Evolutionary conservation across 208 protist genomes (phyloP).

Genomic region (Wallacemonas sp.): DNA sequence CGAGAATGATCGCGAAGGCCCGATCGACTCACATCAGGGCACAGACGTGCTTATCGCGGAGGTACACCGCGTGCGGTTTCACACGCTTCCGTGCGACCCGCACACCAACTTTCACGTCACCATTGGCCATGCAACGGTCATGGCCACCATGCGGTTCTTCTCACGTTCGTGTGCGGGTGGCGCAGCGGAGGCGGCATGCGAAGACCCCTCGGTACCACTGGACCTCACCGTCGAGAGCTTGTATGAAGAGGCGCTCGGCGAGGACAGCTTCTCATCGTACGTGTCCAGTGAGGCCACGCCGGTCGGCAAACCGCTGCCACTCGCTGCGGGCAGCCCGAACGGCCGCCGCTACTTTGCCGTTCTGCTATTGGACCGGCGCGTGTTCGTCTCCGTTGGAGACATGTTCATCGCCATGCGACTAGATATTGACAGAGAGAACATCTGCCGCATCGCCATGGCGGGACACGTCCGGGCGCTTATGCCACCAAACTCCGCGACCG

Average conservation of each 20-base stretch:
- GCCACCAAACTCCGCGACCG: background rate
- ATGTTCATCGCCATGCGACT: slow-evolving; percentile 70
- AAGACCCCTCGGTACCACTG: slow-evolving; percentile 1
- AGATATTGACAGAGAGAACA: slow-evolving; percentile 62
- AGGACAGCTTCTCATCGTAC: slow-evolving; percentile 25
- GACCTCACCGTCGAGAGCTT: slow-evolving; percentile 31
- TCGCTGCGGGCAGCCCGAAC: slow-evolving; percentile 6
- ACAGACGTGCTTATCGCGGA: slow-evolving; percentile 45
- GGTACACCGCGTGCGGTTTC: slow-evolving; percentile 77
- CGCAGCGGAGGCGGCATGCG: background rate
- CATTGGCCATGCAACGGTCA: slow-evolving; percentile 85
- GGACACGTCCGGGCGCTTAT: slow-evolving; percentile 43
- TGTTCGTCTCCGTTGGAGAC: slow-evolving; percentile 26
- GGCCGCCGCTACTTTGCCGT: slow-evolving; percentile 52
- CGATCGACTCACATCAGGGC: background rate
- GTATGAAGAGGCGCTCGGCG: slow-evolving; percentile 47
- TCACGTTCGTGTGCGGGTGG: slow-evolving; percentile 2
- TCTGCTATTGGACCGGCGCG: slow-evolving; percentile 52
- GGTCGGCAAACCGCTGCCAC: slow-evolving; percentile 12
- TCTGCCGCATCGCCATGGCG: slow-evolving; percentile 73
- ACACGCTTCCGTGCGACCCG: slow-evolving; percentile 52
- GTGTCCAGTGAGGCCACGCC: background rate
- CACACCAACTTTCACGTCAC: slow-evolving; percentile 83
- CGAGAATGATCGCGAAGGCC: background rate
- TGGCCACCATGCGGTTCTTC: slow-evolving; percentile 84